Evolutionary conservation across 2,329 filamentous ascomycete species (phyloP).

Genomic region (Talaromyces sp.): DNA sequence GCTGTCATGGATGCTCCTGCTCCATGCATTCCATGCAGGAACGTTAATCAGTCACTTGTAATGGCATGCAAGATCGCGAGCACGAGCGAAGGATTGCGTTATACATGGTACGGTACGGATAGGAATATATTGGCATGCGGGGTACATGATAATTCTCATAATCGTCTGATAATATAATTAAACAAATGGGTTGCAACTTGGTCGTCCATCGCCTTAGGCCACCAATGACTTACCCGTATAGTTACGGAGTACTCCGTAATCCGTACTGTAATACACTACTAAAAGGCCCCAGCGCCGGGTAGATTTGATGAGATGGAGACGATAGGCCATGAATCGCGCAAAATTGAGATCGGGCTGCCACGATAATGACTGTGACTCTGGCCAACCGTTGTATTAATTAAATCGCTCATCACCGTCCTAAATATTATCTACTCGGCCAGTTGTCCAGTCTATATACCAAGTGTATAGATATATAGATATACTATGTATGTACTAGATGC

Average conservation of each 20-base stretch:
- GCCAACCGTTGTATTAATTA: not conserved
- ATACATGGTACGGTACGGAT: not conserved
- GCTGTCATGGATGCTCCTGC: not conserved
- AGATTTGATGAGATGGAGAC: not conserved
- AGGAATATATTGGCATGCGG: not conserved
- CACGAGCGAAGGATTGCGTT: not conserved
- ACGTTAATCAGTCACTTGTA: not conserved
- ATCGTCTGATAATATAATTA: too few relatives aligned
- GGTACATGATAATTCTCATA: not conserved
- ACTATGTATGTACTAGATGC: not conserved
- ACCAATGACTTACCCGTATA: not conserved
- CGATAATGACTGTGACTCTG: not conserved
- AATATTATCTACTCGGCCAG: too few relatives aligned
- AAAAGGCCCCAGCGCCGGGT: not conserved
- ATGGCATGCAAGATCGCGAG: not conserved
- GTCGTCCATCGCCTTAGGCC: not conserved
- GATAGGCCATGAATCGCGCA: not conserved
- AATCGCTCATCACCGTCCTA: too few relatives aligned
- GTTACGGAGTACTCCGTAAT: not conserved
- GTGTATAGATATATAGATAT: not conserved
- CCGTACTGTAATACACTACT: not conserved
- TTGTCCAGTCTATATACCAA: not conserved
- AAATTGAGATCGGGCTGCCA: not conserved
- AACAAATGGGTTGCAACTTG: not conserved
- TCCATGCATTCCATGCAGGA: not conserved